Evolutionary conservation across 2,329 filamentous ascomycete genomes (phyloP).

Genomic region (Alternaria burnsii): DNA sequence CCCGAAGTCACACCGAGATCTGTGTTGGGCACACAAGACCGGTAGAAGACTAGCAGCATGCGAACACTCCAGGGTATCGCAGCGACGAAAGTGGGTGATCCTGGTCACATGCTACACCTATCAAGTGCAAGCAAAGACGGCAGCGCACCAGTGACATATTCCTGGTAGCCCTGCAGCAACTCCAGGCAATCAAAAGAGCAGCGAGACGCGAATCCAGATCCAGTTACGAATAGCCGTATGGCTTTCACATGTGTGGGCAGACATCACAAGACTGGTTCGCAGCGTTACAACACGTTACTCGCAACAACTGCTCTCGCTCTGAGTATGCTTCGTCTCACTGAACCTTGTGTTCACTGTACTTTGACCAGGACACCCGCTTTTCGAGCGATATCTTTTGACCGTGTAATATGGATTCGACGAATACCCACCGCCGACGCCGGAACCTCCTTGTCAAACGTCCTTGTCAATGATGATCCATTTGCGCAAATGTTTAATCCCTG

Average conservation of each 20-base stretch:
- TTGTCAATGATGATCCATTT: constrained; percentile 34
- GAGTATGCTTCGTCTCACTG: constrained; percentile 23
- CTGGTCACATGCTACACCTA: constrained; percentile 22
- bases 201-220: constrained; percentile 23
- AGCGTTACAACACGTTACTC: constrained; percentile 22
- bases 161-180: constrained; percentile 23
- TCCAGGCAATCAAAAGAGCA: constrained; percentile 16
- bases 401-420: constrained; percentile 36
- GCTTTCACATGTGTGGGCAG: constrained; percentile 24
- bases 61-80: constrained; percentile 38
- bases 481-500: constrained; percentile 43
- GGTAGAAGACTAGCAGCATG: constrained; percentile 45
- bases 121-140: constrained; percentile 24
- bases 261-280: constrained; percentile 30
- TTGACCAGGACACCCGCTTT: constrained; percentile 36
- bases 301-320: constrained; percentile 14
- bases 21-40: constrained; percentile 45
- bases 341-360: constrained; percentile 26
- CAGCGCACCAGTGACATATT: constrained; percentile 24
- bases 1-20: constrained; percentile 36
- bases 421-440: constrained; percentile 29
- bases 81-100: constrained; percentile 38
- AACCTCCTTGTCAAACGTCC: constrained; percentile 35
- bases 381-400: constrained; percentile 33
- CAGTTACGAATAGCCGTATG: constrained; percentile 20